Percentiles rank a stretch among this genome's conserved stretches.
Conservation (phyloP, 371 early-diverging fungal species). For the Apophysomyces elegans region DNA sequence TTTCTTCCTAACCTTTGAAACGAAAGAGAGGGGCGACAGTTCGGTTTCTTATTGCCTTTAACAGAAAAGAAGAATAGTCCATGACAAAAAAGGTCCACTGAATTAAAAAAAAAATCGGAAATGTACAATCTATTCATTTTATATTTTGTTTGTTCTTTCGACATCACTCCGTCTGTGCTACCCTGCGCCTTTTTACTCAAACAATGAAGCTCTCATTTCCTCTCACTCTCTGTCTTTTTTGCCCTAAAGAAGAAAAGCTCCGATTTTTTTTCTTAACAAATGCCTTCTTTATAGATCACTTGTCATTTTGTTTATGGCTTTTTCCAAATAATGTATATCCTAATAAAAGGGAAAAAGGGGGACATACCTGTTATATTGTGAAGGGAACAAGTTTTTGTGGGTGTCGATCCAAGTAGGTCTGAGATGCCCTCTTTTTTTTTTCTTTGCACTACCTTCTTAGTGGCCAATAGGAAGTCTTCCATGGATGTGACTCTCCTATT, state of each 20-base stretch:
- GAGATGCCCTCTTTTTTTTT: background rate
- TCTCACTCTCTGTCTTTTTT: too few relatives aligned
- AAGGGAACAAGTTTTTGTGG: background rate
- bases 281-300: too few relatives aligned
- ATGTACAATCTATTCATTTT: background rate
- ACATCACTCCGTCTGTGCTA: background rate
- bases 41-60: too few relatives aligned
- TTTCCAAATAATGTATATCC: too few relatives aligned
- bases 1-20: background rate
- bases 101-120: too few relatives aligned
- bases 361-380: too few relatives aligned
- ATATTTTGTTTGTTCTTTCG: background rate
- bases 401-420: constrained; percentile 1
- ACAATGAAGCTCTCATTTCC: background rate
- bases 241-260: too few relatives aligned
- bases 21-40: background rate
- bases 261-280: too few relatives aligned
- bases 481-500: constrained; percentile 1
- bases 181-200: constrained; percentile 9
- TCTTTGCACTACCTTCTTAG: background rate
- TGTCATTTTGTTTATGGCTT: too few relatives aligned
- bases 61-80: too few relatives aligned
- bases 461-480: constrained; percentile 6
- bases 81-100: too few relatives aligned
- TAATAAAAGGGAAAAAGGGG: too few relatives aligned